Base-by-base conservation (phyloP, 1,284 basidiomycete genomes). In the Austroboletus niveus region DNA sequence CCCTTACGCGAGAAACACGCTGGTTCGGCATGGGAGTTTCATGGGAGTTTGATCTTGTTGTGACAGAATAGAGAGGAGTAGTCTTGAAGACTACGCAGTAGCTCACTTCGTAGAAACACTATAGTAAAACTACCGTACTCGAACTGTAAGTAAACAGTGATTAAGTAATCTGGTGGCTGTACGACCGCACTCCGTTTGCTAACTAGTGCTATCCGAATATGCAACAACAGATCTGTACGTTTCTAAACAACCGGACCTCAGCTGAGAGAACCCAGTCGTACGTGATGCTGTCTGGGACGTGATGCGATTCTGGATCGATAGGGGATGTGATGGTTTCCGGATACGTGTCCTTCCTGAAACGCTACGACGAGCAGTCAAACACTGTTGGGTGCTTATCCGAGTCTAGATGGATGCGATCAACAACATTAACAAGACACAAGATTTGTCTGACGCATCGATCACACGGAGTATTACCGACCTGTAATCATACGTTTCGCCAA, bases 11-110 rank as follows among this genome's bases (percentile, higher is more conserved):
- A 17, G 17, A 17, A 17, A 17, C 14, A 60, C 17, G 47, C 57
- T 84, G 87, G 86, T 24, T 79, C 81, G 2, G 85, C 82, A 4
- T 92, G 90, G 90, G 78, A 84, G 24, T 88, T 81, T 63, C 85
- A 0, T 74, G 84, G 54, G 85, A 89, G 68, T 91, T 90, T 44
- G 87, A 90, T n/a, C n/a, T n/a, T n/a, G n/a, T n/a, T n/a, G n/a
- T n/a, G n/a, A n/a, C n/a, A n/a, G n/a, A n/a, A n/a, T n/a, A n/a
- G n/a, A n/a, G n/a, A n/a, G n/a, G n/a, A n/a, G n/a, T n/a, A n/a
- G n/a, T n/a, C n/a, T n/a, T n/a, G n/a, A n/a, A n/a, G n/a, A n/a
- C n/a, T n/a, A n/a, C n/a, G n/a, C n/a, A n/a, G n/a, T n/a, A n/a
- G n/a, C n/a, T n/a, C n/a, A n/a, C n/a, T n/a, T n/a, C n/a, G n/a